Conservation (phyloP, 306 rosid genomes). For the Gastrolobium bilobum region DNA sequence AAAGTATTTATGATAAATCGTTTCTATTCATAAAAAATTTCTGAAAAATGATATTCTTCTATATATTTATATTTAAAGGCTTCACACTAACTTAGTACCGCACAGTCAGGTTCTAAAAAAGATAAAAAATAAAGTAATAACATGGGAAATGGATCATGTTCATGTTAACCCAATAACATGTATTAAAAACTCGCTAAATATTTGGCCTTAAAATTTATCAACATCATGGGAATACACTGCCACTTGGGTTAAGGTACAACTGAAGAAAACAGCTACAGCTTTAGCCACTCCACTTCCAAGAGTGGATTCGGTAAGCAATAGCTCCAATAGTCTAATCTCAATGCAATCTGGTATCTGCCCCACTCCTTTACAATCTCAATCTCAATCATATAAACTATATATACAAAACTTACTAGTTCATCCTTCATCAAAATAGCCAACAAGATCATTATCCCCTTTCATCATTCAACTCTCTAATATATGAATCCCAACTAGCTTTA, state of each 20-base stretch:
- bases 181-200: too few species aligned
- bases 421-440: conserved; percentile 1
- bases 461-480: background rate
- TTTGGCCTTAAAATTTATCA: too few species aligned
- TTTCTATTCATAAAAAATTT: too few species aligned
- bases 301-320: conserved; percentile 24
- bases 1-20: too few species aligned
- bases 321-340: conserved; percentile 31
- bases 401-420: background rate
- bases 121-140: too few species aligned
- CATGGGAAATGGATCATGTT: too few species aligned
- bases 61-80: too few species aligned
- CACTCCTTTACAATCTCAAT: background rate
- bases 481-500: conserved; percentile 7
- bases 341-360: conserved; percentile 12
- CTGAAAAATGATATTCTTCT: too few species aligned
- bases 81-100: too few species aligned
- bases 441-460: background rate
- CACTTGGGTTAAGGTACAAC: background rate
- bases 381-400: background rate
- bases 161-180: too few species aligned
- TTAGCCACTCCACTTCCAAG: conserved; percentile 22
- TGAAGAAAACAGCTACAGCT: background rate
- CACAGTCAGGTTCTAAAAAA: too few species aligned
- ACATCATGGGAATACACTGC: too few species aligned